phyloP scores from a whole-genome alignment of 176 grass and related monocot species.

The Triticum timopheevii region DNA sequence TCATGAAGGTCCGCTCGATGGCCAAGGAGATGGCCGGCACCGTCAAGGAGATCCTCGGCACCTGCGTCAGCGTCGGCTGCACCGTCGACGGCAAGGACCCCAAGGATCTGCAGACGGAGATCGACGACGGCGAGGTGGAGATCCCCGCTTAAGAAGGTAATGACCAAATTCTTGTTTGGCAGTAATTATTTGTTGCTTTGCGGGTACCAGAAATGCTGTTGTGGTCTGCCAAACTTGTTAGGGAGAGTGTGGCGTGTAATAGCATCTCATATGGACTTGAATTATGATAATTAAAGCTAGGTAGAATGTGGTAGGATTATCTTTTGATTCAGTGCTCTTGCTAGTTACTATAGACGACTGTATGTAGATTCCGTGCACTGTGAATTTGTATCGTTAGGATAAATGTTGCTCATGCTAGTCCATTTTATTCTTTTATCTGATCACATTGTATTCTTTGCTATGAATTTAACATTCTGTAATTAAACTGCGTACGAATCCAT shows the following conservation, averaged over 20 bases:
- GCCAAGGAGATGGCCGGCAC: slow-evolving; percentile 60
- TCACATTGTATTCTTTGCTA: background rate
- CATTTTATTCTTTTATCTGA: background rate
- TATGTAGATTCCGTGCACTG: background rate
- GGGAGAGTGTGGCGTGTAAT: background rate
- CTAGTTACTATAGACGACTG: background rate
- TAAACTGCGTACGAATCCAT: background rate
- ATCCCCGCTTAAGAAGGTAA: slow-evolving; percentile 55
- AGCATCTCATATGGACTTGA: background rate
- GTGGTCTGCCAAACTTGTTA: background rate
- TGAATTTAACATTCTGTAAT: background rate
- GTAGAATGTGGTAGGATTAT: background rate
- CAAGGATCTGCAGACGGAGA: slow-evolving; percentile 74
- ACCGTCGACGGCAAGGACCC: slow-evolving; percentile 73
- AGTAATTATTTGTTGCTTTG: background rate
- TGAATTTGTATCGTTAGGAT: background rate
- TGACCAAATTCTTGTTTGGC: background rate
- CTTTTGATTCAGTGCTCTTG: background rate
- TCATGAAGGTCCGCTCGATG: slow-evolving; percentile 56
- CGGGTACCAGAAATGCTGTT: background rate
- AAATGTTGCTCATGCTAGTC: background rate
- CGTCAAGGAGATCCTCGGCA: slow-evolving; percentile 70
- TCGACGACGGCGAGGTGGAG: slow-evolving; percentile 58
- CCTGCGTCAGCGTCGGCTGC: slow-evolving; percentile 67
- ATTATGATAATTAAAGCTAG: background rate